Percentiles rank a stretch among this genome's conserved stretches.
Conservation (phyloP, 495 filamentous ascomycete genomes). For the Tuber indicum region DNA sequence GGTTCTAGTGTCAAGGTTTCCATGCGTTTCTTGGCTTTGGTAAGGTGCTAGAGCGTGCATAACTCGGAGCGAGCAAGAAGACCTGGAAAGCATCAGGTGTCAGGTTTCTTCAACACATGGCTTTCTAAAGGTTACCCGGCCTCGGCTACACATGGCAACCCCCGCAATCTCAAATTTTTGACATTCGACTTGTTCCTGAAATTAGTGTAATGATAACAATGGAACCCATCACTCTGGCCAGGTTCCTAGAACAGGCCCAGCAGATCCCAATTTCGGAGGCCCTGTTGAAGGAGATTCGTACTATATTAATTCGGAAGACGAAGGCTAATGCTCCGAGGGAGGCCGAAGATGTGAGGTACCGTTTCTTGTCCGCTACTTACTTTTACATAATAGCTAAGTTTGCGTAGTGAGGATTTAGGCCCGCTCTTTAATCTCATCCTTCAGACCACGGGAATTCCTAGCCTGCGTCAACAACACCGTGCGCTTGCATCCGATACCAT, state of each 20-base stretch:
- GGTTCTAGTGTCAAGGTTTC: too few relatives aligned
- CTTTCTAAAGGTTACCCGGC: neutral
- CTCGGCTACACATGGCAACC: too few relatives aligned
- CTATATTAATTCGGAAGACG: constrained; percentile 13
- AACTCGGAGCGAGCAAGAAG: neutral
- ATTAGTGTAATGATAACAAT: too few relatives aligned
- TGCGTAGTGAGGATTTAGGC: constrained; percentile 5
- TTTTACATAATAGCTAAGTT: neutral
- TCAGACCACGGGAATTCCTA: constrained; percentile 21
- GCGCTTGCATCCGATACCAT: constrained; percentile 31
- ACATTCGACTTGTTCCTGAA: neutral
- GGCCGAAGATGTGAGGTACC: constrained; percentile 1
- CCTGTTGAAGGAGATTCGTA: constrained; percentile 11
- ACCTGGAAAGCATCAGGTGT: neutral
- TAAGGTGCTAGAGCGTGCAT: neutral
- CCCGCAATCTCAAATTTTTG: neutral
- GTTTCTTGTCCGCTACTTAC: neutral
- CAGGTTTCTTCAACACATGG: neutral
- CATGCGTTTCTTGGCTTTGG: neutral
- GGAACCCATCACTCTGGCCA: neutral
- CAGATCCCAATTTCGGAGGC: constrained; percentile 3
- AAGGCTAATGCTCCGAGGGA: neutral
- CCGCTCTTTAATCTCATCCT: constrained; percentile 28
- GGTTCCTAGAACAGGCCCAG: neutral
- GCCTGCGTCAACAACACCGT: constrained; percentile 31